These are phyloP conservation scores for Fomitopsis pulvina DNA, from an alignment of 768 basidiomycete genomes.

Conservation along the genomic window DNA sequence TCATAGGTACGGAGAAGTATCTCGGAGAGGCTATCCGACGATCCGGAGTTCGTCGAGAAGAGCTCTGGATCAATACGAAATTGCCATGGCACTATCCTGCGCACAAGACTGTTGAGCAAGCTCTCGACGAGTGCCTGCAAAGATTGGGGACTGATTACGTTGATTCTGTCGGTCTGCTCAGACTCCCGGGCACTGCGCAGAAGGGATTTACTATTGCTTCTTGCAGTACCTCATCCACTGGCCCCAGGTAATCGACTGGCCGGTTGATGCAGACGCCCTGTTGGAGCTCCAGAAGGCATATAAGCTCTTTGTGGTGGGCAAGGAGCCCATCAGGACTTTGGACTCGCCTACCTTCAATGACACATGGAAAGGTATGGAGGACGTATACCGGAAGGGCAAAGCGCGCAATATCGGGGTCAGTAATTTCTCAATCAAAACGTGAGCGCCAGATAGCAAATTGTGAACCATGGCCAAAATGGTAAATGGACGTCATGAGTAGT, in stretches of 20 bases:
- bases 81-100: slow-evolving; percentile 33
- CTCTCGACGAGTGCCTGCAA: slow-evolving; percentile 23
- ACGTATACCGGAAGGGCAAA: slow-evolving; percentile 38
- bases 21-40: slow-evolving; percentile 27
- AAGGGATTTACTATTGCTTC: neutral
- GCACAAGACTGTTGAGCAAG: slow-evolving; percentile 16
- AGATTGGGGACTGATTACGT: slow-evolving; percentile 25
- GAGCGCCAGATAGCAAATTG: slow-evolving; percentile 17
- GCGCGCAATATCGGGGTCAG: slow-evolving; percentile 50
- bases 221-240: slow-evolving; percentile 44
- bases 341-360: slow-evolving; percentile 31
- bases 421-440: slow-evolving; percentile 57
- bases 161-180: slow-evolving; percentile 23
- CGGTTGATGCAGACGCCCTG: slow-evolving; percentile 1
- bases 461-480: neutral
- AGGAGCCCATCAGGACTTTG: slow-evolving; percentile 23
- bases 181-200: neutral
- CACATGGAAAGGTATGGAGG: slow-evolving; percentile 46
- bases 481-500: slow-evolving; percentile 6
- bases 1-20: slow-evolving; percentile 18
- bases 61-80: slow-evolving; percentile 66
- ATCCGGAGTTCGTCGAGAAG: slow-evolving; percentile 52
- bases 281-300: neutral
- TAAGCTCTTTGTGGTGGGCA: slow-evolving; percentile 1
- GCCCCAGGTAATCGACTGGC: slow-evolving; percentile 28